Evolutionary conservation across 257 asterid genomes (phyloP).

Genomic region (Solanum sitiens): DNA sequence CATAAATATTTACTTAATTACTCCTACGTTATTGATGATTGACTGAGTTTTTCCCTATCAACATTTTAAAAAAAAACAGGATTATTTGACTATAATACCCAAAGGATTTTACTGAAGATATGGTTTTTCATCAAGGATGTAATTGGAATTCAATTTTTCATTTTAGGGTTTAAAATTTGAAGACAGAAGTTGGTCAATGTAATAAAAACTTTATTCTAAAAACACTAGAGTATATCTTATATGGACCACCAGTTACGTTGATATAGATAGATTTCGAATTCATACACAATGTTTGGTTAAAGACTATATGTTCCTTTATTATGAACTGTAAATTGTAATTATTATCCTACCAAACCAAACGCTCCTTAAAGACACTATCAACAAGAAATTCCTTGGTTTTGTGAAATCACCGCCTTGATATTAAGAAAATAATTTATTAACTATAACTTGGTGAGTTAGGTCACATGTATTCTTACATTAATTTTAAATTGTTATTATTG

Average conservation of each 20-base stretch:
- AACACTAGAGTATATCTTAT: not conserved
- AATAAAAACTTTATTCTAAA: not conserved
- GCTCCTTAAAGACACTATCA: not conserved
- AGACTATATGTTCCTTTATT: not conserved
- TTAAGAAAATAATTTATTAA: too few relatives aligned
- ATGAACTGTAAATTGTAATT: not conserved
- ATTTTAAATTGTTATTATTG: too few relatives aligned
- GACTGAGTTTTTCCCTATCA: not conserved
- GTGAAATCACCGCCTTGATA: not conserved
- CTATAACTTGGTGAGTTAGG: not conserved
- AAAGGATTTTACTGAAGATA: not conserved
- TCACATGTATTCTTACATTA: too few relatives aligned
- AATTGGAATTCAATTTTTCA: not conserved
- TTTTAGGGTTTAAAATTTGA: not conserved
- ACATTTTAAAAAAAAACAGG: not conserved
- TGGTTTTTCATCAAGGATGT: not conserved
- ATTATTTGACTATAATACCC: not conserved
- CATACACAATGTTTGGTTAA: not conserved
- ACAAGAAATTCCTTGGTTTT: not conserved
- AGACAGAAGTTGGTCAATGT: not conserved
- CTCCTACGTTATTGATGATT: not conserved
- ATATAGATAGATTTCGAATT: not conserved
- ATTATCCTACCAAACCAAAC: not conserved
- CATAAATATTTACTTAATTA: not conserved
- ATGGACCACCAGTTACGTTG: not conserved